Evolutionary conservation across 225 moss, liverwort and hornwort genomes (phyloP).

Genomic region (Sphagnum tenellum): DNA sequence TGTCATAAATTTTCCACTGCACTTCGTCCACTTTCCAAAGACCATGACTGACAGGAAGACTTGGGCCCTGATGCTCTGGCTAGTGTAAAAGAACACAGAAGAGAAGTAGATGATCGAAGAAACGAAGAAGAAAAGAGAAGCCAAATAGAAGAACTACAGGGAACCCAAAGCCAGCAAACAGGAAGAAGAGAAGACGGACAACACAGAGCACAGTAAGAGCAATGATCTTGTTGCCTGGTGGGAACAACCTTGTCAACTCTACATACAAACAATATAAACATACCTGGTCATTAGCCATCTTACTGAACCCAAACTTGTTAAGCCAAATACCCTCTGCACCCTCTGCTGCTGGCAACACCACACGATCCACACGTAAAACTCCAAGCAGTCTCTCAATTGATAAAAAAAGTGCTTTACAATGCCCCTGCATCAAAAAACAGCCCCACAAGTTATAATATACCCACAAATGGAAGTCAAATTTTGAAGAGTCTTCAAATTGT

Average conservation of each 20-base stretch:
- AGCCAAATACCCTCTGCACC: slow-evolving; percentile 97
- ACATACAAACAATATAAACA: slow-evolving; percentile 6
- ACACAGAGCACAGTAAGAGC: neutral
- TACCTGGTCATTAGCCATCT: slow-evolving; percentile 64
- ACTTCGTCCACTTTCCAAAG: too few species aligned
- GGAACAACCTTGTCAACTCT: too few species aligned
- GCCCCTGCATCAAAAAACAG: slow-evolving; percentile 43
- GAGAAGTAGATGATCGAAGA: neutral
- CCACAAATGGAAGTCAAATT: too few species aligned
- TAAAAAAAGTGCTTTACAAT: slow-evolving; percentile 78
- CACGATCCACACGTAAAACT: slow-evolving; percentile 71
- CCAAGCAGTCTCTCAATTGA: slow-evolving; percentile 88
- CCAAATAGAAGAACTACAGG: neutral
- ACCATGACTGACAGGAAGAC: too few species aligned
- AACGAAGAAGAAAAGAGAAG: neutral
- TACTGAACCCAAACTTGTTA: slow-evolving; percentile 69
- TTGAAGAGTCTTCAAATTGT: too few species aligned
- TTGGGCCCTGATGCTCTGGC: too few species aligned
- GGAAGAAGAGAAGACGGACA: neutral
- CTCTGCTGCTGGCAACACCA: slow-evolving; percentile 85
- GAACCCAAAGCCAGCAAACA: neutral
- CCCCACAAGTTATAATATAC: too few species aligned
- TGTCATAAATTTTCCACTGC: too few species aligned
- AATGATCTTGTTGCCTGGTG: too few species aligned
- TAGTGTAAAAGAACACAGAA: too few species aligned